Percentiles rank a stretch among this genome's conserved stretches.
phyloP scores from a whole-genome alignment of 331 rosid genomes.

The Pyrus hybrid region DNA sequence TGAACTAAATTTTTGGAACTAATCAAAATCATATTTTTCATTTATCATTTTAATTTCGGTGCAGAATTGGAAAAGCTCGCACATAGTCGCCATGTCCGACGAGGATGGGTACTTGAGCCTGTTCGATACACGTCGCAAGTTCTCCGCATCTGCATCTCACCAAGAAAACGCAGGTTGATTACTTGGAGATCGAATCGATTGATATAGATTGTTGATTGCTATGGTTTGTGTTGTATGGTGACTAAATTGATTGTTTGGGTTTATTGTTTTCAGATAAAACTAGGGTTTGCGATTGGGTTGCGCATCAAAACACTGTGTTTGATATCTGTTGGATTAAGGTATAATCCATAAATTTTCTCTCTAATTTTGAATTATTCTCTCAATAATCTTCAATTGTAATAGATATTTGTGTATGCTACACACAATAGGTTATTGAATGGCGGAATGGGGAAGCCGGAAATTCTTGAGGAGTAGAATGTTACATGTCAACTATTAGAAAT shows the following conservation, averaged over 20 bases:
- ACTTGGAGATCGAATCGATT: neutral
- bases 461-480: neutral
- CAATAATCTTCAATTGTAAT: neutral
- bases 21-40: too few species aligned
- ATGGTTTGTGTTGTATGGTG: neutral
- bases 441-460: neutral
- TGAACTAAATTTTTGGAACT: too few species aligned
- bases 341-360: neutral
- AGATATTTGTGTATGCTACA: neutral
- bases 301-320: conserved; percentile 77
- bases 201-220: neutral
- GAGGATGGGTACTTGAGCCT: conserved; percentile 76
- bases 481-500: neutral
- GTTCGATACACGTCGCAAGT: conserved; percentile 48
- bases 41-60: neutral
- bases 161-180: conserved; percentile 58
- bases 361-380: neutral
- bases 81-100: conserved; percentile 71
- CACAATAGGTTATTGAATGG: neutral
- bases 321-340: conserved; percentile 91
- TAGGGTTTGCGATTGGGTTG: conserved; percentile 57
- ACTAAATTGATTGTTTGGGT: too few species aligned
- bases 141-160: conserved; percentile 19
- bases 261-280: conserved; percentile 59
- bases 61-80: conserved; percentile 46